These are phyloP conservation scores for Corniculantispora saksenae DNA, from an alignment of 2,329 filamentous ascomycete genomes.

Conservation along the genomic window DNA sequence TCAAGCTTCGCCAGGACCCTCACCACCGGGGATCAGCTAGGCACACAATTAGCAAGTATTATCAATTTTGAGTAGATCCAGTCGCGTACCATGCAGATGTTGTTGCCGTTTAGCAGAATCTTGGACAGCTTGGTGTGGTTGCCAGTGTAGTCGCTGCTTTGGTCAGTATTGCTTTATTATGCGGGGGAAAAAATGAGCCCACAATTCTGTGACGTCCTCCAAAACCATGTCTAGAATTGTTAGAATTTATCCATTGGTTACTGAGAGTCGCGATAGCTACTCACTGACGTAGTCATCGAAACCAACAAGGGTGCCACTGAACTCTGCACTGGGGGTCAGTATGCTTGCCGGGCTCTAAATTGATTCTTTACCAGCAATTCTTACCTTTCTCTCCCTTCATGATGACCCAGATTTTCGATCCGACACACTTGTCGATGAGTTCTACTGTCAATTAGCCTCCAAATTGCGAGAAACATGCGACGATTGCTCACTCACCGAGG, in stretches of 20 bases:
- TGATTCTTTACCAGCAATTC: background rate
- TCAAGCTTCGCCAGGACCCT: conserved; percentile 58
- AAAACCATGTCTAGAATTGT: conserved; percentile 83
- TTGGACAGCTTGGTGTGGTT: conserved; percentile 87
- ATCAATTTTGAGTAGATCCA: too few relatives aligned
- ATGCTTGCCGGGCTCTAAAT: conserved; percentile 16
- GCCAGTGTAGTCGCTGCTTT: conserved; percentile 82
- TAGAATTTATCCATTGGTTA: conserved; percentile 18
- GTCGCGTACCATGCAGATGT: conserved; percentile 90
- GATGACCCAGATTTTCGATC: conserved; percentile 95
- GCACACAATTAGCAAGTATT: conserved; percentile 19
- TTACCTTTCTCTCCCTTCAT: conserved; percentile 99
- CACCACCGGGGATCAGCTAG: conserved; percentile 76
- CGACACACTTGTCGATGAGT: conserved; percentile 98
- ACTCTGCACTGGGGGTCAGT: conserved; percentile 61
- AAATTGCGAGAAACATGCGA: background rate
- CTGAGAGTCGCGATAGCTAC: conserved; percentile 44
- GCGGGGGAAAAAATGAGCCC: background rate
- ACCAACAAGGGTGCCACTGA: conserved; percentile 88
- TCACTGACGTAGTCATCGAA: conserved; percentile 99
- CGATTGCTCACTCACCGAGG: conserved; percentile 52
- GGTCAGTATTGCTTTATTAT: conserved; percentile 25
- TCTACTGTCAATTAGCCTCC: conserved; percentile 55
- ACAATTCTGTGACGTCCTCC: conserved; percentile 97
- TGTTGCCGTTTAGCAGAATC: conserved; percentile 96